These are phyloP conservation scores for Aureobasidium namibiae DNA, from an alignment of 2,329 filamentous ascomycete species.

Conservation along the genomic window DNA sequence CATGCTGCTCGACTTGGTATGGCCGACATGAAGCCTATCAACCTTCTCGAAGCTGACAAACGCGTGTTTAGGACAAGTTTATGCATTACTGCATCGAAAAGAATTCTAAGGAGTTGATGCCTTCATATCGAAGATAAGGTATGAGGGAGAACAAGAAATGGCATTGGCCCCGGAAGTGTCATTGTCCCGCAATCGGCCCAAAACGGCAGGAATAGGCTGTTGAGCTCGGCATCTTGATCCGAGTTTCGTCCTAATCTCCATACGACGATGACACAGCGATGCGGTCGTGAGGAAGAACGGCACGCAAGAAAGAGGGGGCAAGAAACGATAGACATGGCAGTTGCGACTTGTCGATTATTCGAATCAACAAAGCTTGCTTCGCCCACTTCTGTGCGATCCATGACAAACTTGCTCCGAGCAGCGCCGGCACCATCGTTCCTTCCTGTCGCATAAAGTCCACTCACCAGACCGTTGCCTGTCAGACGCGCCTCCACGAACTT, in stretches of 20 bases:
- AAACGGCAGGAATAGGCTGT: neutral
- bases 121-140: neutral
- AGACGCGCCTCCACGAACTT: neutral
- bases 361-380: neutral
- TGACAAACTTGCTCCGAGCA: neutral
- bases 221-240: neutral
- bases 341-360: neutral
- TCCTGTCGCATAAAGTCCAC: neutral
- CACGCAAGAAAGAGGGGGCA: neutral
- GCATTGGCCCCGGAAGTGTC: neutral
- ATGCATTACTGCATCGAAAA: neutral
- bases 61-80: no score
- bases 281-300: neutral
- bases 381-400: neutral
- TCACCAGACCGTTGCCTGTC: neutral
- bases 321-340: neutral
- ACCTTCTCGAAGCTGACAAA: neutral
- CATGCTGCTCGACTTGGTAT: neutral
- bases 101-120: neutral
- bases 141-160: neutral
- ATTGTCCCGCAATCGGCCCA: neutral
- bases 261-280: neutral
- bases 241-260: constrained; percentile 4
- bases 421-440: neutral
- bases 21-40: neutral